Percentiles rank a stretch among this genome's conserved stretches.
These are phyloP conservation scores for Ustanciosporium gigantosporum DNA, from an alignment of 1,284 basidiomycete genomes.

Conservation along the genomic window DNA sequence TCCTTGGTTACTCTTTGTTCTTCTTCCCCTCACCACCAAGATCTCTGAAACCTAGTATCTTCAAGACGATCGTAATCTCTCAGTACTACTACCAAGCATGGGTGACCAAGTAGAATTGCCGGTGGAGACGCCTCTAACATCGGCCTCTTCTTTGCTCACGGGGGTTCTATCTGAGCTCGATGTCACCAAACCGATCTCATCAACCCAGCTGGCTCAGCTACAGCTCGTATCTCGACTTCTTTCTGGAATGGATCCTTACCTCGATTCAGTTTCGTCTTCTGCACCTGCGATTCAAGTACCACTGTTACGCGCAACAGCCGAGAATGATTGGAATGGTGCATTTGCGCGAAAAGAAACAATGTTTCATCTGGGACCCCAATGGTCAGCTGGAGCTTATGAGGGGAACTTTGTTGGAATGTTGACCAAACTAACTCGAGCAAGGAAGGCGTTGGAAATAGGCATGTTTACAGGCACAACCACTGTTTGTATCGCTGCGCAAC, in stretches of 20 bases:
- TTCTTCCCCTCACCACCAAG: too few relatives aligned
- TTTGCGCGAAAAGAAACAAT: conserved; percentile 19
- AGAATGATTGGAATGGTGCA: conserved; percentile 41
- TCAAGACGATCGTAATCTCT: too few relatives aligned
- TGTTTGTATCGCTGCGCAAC: conserved; percentile 37
- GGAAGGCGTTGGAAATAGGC: conserved; percentile 47
- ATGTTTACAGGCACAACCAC: conserved; percentile 55
- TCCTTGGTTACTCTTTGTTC: too few relatives aligned
- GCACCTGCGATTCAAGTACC: conserved; percentile 24
- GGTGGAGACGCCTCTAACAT: conserved; percentile 31
- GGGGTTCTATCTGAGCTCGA: conserved; percentile 14
- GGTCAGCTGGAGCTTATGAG: conserved; percentile 46
- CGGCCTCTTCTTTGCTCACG: conserved; percentile 23
- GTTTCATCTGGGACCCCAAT: conserved; percentile 29
- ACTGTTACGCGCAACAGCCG: conserved; percentile 35
- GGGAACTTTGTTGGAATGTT: conserved; percentile 44
- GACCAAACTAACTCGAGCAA: conserved; percentile 28
- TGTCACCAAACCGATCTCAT: not conserved
- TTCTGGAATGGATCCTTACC: conserved; percentile 33
- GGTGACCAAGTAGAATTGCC: conserved; percentile 27
- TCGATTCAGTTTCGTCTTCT: conserved; percentile 27
- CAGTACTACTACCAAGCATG: too few relatives aligned
- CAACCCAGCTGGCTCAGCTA: conserved; percentile 16
- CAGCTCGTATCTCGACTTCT: conserved; percentile 29
- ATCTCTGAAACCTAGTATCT: too few relatives aligned